Evolutionary conservation across 257 asterid species (phyloP), one percentile per base, ranked within the genome.

Genomic region (Pogostemon cablin): DNA sequence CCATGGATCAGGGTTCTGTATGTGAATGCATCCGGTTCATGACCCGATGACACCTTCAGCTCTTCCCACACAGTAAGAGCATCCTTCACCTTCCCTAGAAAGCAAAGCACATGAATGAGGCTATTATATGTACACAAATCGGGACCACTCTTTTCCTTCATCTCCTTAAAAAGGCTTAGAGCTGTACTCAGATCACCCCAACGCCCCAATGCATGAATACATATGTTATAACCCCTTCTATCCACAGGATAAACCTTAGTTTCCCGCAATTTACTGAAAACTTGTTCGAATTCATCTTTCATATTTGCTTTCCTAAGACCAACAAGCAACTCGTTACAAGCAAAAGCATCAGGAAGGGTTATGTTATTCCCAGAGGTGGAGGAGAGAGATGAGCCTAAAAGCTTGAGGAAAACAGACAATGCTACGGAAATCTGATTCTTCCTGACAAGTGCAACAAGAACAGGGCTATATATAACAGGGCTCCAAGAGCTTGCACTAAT

Each of bases 41-140:
- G 89, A 65, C 87, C 96, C 1, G 96, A 91, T 47, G 98, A 93
- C 34, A 65, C 81, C 85, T 93, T 93, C 46, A 93, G 79, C 75
- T 89, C 99, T 78, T 86, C 96, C 98, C 96, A 91, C 46, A 93
- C 95, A 57, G 72, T 17, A 41, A 91, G 85, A 40, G 95, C 96
- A 75, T 93, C 98, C 75, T 83, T 83, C 62, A 93, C 86, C 82
- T 83, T 91, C 70, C 99, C 98, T 47, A 83, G 91, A 80, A 76
- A 68, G 88, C 90, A 91, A 74, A 95, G 91, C 75, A 89, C 95
- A 1, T 86, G 93, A 62, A 93, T 79, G 37, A 93, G 86, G 83
- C 96, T 93, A 76, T 93, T 95, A 76, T 95, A 95, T 5, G 98
- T 91, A 61, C 96, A 89, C 75, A 95, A 63, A 76, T 95, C 98